Percentiles rank a stretch among this genome's conserved stretches.
These are phyloP conservation scores for Tulasnella sp. DNA, from an alignment of 768 basidiomycete genomes.

Conservation along the genomic window DNA sequence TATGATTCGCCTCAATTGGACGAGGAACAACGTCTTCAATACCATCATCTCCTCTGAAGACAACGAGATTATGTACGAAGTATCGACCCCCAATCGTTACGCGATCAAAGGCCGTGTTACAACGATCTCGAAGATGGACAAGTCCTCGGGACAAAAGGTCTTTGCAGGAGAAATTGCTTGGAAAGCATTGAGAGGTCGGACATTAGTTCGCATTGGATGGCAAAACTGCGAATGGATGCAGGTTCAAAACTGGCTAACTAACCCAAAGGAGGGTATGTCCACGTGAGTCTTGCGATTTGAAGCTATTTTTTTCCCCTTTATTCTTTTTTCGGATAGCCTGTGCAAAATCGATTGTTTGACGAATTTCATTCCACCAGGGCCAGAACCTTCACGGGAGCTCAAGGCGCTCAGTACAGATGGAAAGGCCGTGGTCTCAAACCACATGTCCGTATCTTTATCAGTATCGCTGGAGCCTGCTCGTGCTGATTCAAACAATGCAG, in stretches of 20 bases:
- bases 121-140: background rate
- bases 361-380: background rate
- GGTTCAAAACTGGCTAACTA: background rate
- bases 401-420: slow-evolving; percentile 3
- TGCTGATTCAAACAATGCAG: background rate
- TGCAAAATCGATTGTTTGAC: no score
- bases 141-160: background rate
- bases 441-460: background rate
- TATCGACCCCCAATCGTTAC: background rate
- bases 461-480: background rate
- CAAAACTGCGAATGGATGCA: slow-evolving; percentile 8
- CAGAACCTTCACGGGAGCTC: slow-evolving; percentile 1
- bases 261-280: background rate
- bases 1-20: background rate
- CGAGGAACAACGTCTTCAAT: slow-evolving; percentile 5
- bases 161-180: slow-evolving; percentile 15
- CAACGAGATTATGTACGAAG: slow-evolving; percentile 15
- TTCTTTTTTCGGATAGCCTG: no score
- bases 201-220: background rate
- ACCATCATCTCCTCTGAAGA: background rate
- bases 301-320: no score
- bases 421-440: background rate
- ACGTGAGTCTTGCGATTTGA: background rate
- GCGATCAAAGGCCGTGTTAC: background rate
- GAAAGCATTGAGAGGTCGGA: background rate